Evolutionary conservation across 1,284 basidiomycete species (phyloP), one percentile per base, ranked within the genome.

Genomic region (Boletus sp.): DNA sequence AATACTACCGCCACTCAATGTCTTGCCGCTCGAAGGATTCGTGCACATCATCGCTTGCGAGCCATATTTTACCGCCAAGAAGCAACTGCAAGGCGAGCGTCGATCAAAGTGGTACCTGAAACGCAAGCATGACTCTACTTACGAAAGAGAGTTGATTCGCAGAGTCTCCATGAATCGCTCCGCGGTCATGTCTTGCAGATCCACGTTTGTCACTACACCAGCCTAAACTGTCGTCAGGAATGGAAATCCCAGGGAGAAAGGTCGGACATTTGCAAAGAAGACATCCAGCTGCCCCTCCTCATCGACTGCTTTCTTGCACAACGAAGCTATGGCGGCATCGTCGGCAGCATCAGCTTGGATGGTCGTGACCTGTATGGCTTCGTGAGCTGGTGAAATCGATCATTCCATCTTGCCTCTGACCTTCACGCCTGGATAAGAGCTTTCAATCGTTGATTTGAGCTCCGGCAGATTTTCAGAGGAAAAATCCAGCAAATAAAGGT

Each of bases 281-380:
- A 95, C 84, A 58, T 97, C 94, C 14, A 96, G 74, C 40, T 82
- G 78, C 2, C 91, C 91, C 60, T 93, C 84, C 54, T 96, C 92
- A 33, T 77, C 65, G 14, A 94, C 57, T 2, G 87, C 88, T 52
- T 75, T 81, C 50, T 86, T 71, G 67, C 92, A 90, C 2, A 94
- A 63, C 4, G 67, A 69, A 26, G 76, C 73, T 52, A 96, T 84
- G 13, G 84, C 77, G n/a, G 68, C 57, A 50, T 93, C 84, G 59
- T 91, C 83, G 12, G 92, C 83, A 7, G 92, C 92, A 62, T 97
- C 94, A 12, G 81, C 92, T 64, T 84, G 77, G 29, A 86, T 61
- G 5, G 73, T 75, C 2, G 86, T 88, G 6, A 81, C 82, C 88
- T 91, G 55, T n/a, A 55, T 54, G 26, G 48, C 54, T 46, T 58